Base-by-base conservation (phyloP, 148 eudicot species). In the Fagopyrum esculentum region DNA sequence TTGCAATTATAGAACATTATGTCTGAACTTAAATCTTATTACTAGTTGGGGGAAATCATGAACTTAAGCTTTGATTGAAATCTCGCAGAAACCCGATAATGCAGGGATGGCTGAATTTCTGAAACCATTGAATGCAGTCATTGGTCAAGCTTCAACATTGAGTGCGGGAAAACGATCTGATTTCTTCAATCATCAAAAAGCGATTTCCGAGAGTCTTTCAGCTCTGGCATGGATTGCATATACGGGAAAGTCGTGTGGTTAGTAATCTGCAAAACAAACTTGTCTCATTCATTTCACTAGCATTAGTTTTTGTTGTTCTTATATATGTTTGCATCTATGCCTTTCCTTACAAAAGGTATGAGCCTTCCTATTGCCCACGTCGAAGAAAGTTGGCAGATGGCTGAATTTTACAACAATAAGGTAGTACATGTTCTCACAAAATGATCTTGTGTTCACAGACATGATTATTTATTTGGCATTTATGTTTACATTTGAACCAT, bases 351-450 rank as follows among this genome's bases (percentile, higher is more conserved):
- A 52, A 13, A 64, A 95, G 99, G 99, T 78, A 92, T 95, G 99
- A 95, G 96, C 85, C 89, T 95, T 87, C 99, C 99, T 74, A 92
- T 88, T 71, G 96, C 92, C 76, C 96, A 95, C 63, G 99, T 95
- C 57, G 99, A 95, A 85, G 99, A 95, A 85, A 87, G 96, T 84
- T 95, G 99, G 99, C 97, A 95, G 81, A 85, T 87, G 91, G 99
- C 99, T 70, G 97, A 95, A 77, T 95, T 95, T 85, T 95, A 92
- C 78, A 86, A 84, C 69, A 95, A 95, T 83, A 95, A 95, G 99
- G 99, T 95, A 66, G 17, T 66, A 12, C n/a, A 66, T 40, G 46
- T 8, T 66, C 71, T 12, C 45, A 66, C 71, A 66, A 66, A 40
- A 45, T 66, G 9, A 35, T 35, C 40, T 35, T 35, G 40, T 35